phyloP scores from a whole-genome alignment of 768 basidiomycete genomes.

The Thelephora ganbajun region DNA sequence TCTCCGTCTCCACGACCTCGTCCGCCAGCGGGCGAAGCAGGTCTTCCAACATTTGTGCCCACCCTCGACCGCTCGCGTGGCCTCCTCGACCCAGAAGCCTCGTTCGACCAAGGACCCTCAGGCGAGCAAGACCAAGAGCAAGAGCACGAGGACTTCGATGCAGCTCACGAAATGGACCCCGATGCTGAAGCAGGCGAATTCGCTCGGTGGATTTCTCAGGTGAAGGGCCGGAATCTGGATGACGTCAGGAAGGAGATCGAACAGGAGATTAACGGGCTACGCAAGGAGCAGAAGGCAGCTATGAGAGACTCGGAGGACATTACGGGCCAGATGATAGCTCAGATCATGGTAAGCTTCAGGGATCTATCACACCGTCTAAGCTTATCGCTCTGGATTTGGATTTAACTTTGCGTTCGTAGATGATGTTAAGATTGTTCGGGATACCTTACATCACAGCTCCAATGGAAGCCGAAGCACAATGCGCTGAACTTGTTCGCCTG shows the following conservation, averaged over 20 bases:
- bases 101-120: constrained; percentile 5
- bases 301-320: constrained; percentile 93
- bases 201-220: constrained; percentile 82
- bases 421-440: constrained; percentile 85
- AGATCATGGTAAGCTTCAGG: constrained; percentile 38
- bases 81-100: constrained; percentile 14
- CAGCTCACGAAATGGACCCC: constrained; percentile 74
- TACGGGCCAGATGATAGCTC: constrained; percentile 87
- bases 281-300: constrained; percentile 75
- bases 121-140: constrained; percentile 13
- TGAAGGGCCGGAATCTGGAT: constrained; percentile 76
- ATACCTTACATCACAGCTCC: constrained; percentile 98
- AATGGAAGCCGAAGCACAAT: constrained; percentile 99
- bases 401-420: constrained; percentile 26
- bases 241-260: constrained; percentile 81
- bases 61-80: not conserved
- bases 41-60: not conserved
- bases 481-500: constrained; percentile 77
- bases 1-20: constrained; percentile 20
- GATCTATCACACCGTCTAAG: not conserved
- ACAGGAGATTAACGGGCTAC: constrained; percentile 71
- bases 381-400: not conserved
- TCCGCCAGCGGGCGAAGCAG: constrained; percentile 7
- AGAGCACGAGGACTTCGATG: constrained; percentile 52
- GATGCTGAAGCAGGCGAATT: constrained; percentile 78